phyloP scores from a whole-genome alignment of 2,329 filamentous ascomycete genomes.

The Aspergillus fumigatus region DNA sequence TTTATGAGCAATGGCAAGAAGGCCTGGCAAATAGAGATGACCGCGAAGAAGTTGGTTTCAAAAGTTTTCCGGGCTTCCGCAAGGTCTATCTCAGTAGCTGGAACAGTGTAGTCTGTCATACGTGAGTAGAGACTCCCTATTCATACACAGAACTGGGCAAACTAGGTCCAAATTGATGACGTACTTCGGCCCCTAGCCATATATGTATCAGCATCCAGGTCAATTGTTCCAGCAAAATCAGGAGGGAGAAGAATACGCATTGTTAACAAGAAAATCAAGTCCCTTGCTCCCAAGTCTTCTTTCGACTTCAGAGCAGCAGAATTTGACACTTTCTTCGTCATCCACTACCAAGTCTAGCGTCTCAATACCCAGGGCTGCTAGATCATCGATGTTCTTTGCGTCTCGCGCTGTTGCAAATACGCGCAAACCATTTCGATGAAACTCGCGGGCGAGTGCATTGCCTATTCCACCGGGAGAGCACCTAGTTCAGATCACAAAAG shows the following conservation, averaged over 20 bases:
- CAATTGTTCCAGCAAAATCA: background rate
- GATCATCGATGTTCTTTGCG: conserved; percentile 45
- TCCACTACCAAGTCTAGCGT: conserved; percentile 53
- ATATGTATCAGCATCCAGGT: conserved; percentile 5
- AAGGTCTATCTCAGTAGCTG: conserved; percentile 52
- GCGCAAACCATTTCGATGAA: conserved; percentile 48
- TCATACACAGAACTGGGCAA: background rate
- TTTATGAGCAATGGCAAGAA: conserved; percentile 52
- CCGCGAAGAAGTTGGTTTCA: conserved; percentile 54
- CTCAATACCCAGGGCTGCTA: conserved; percentile 49
- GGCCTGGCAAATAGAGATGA: conserved; percentile 54
- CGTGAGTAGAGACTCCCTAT: conserved; percentile 2
- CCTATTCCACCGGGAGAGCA: conserved; percentile 53
- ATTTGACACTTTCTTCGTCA: conserved; percentile 44
- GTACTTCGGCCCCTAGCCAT: conserved; percentile 26
- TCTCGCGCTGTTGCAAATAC: conserved; percentile 57
- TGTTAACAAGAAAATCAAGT: conserved; percentile 57
- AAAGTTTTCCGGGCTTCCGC: conserved; percentile 45
- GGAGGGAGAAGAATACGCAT: conserved; percentile 39
- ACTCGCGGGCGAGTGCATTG: conserved; percentile 54
- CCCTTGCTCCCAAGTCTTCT: conserved; percentile 43
- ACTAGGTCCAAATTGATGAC: conserved; percentile 5
- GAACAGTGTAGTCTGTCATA: conserved; percentile 49
- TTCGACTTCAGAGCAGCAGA: conserved; percentile 45
- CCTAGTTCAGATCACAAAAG: conserved; percentile 11